Conservation (phyloP, 1,284 basidiomycete genomes). For the Pisolithus thermaeus region DNA sequence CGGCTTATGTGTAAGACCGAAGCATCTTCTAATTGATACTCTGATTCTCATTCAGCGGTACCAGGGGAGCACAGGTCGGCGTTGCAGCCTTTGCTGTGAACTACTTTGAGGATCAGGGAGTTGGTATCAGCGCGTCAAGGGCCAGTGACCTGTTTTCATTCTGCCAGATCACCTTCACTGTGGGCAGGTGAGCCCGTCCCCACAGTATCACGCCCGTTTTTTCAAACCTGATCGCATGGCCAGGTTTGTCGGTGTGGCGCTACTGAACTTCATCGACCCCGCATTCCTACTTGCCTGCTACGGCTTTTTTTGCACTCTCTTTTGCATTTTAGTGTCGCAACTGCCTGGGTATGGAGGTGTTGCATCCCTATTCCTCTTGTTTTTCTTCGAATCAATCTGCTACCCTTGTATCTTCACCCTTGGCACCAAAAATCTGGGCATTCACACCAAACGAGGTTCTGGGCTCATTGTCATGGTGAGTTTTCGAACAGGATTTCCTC, state of each 20-base stretch:
- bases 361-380: slow-evolving; percentile 60
- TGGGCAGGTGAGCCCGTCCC: slow-evolving; percentile 43
- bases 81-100: slow-evolving; percentile 72
- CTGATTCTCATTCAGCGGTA: slow-evolving; percentile 1
- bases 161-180: slow-evolving; percentile 69
- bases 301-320: slow-evolving; percentile 45
- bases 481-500: slow-evolving; percentile 1
- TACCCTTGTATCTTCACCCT: slow-evolving; percentile 71
- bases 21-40: not conserved
- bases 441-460: slow-evolving; percentile 65
- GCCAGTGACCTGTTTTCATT: slow-evolving; percentile 67
- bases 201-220: not conserved
- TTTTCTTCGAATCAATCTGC: slow-evolving; percentile 76
- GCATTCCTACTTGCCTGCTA: slow-evolving; percentile 58
- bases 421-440: slow-evolving; percentile 64
- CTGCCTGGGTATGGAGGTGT: slow-evolving; percentile 52
- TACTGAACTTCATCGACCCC: slow-evolving; percentile 61
- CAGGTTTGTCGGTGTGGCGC: slow-evolving; percentile 58
- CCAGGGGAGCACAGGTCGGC: slow-evolving; percentile 66
- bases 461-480: slow-evolving; percentile 59
- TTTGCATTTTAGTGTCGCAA: slow-evolving; percentile 50
- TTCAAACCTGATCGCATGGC: slow-evolving; percentile 1
- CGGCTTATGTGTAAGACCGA: slow-evolving; percentile 51
- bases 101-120: slow-evolving; percentile 58
- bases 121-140: slow-evolving; percentile 46